phyloP scores from a whole-genome alignment of 1,284 basidiomycete genomes.

The Leccinum ponderosum region DNA sequence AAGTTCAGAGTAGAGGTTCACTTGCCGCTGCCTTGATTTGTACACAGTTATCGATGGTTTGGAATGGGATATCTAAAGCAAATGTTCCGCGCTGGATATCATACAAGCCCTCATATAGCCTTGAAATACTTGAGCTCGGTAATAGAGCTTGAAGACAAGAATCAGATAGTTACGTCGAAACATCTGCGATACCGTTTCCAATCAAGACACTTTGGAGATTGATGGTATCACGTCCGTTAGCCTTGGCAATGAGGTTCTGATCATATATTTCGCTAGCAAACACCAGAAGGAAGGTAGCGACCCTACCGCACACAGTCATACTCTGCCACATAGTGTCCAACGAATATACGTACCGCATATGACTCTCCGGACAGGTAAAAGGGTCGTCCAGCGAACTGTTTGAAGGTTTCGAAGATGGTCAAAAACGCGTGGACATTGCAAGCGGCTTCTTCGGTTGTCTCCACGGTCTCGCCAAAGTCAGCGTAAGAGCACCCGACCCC shows the following conservation, averaged over 20 bases:
- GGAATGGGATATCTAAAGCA: too few species aligned
- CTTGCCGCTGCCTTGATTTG: too few species aligned
- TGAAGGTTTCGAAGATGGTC: conserved; percentile 72
- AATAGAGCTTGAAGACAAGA: neutral
- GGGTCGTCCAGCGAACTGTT: conserved; percentile 61
- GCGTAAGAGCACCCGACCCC: conserved; percentile 51
- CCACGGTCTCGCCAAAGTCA: conserved; percentile 52
- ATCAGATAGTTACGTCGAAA: conserved; percentile 47
- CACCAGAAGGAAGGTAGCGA: conserved; percentile 68
- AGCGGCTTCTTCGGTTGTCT: conserved; percentile 73
- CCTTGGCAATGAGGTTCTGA: conserved; percentile 59
- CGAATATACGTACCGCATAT: conserved; percentile 49
- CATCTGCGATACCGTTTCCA: conserved; percentile 65
- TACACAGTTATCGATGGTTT: too few species aligned
- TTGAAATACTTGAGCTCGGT: conserved; percentile 19
- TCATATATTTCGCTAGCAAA: conserved; percentile 82
- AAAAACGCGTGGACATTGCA: conserved; percentile 72
- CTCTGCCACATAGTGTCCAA: neutral
- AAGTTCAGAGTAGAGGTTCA: too few species aligned
- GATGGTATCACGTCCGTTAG: conserved; percentile 58
- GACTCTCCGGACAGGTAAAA: conserved; percentile 75
- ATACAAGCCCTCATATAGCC: too few species aligned
- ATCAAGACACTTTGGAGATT: conserved; percentile 69
- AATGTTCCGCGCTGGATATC: too few species aligned
- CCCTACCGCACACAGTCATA: conserved; percentile 42